These are phyloP conservation scores for Trichosporon sp. DNA, from an alignment of 1,284 basidiomycete genomes.

Conservation along the genomic window DNA sequence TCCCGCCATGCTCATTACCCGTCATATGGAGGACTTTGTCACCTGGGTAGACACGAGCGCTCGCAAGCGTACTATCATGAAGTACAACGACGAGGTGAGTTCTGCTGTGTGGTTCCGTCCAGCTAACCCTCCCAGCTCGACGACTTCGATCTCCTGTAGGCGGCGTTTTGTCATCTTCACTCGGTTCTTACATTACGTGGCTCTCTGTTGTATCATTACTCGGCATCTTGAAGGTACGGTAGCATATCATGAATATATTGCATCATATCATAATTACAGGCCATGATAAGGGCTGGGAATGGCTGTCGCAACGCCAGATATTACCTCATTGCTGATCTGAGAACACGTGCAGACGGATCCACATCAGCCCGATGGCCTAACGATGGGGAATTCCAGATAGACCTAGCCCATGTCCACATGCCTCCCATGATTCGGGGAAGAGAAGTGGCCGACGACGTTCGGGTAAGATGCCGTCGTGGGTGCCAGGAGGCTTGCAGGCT, in stretches of 20 bases:
- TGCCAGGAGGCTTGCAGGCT: background rate
- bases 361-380: background rate
- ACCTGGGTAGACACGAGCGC: constrained; percentile 99
- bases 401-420: background rate
- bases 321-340: background rate
- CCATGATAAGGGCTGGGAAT: background rate
- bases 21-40: constrained; percentile 99
- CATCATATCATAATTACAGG: background rate
- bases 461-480: background rate
- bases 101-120: too few species aligned
- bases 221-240: background rate
- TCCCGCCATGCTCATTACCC: constrained; percentile 91
- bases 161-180: background rate
- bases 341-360: background rate
- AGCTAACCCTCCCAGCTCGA: constrained; percentile 60
- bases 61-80: constrained; percentile 90
- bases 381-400: background rate
- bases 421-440: background rate
- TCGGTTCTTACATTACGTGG: background rate
- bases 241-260: background rate
- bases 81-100: constrained; percentile 91
- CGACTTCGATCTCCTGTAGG: constrained; percentile 78
- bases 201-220: constrained; percentile 3
- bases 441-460: background rate
- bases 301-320: background rate